Evolutionary conservation across 2,329 filamentous ascomycete species (phyloP), one percentile per base, ranked within the genome.

Genomic region (Furcasterigmium furcatum): DNA sequence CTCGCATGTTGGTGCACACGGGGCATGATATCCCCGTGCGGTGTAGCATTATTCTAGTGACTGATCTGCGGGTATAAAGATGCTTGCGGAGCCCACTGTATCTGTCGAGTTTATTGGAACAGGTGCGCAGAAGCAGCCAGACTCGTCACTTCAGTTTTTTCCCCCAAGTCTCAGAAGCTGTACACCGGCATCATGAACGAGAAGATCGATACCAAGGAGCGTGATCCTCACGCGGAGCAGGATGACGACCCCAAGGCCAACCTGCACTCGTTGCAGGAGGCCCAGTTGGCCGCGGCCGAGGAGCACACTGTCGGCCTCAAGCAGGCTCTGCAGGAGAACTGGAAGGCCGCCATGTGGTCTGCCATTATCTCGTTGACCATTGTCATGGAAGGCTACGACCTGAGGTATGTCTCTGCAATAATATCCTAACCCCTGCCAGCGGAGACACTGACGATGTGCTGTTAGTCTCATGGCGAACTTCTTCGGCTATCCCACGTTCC

Each of bases 321-420:
- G 4, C 51, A 61, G 20, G 63, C 63, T 3, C 48, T 66, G 9
- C 48, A 52, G 2, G 49, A 52, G 27, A 64, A 65, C 46, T 64
- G 59, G 20, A 58, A 61, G 56, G 67, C 67, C 3, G 58, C 68
- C 27, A 46, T 61, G n/a, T 69, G 66, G 65, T 64, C 62, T 18
- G 50, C 67, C 2, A 40, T 64, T 43, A 67, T 73, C 41, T 73
- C 69, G 7, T 64, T 65, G 21, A 65, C 68, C 2, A 66, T 76
- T 38, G 63, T 76, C 47, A 76, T 76, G 72, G 72, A 76, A 50
- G 73, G 73, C 6, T 76, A 73, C 55, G 72, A 75, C 45, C 63
- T 68, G 4, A 71, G 68, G 60, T 59, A 62, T 36, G 59, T 39
- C 39, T 46, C 38, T 25, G 39, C 39, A 10, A 41, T 27, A 16